Base-by-base conservation (phyloP, 2,329 filamentous ascomycete genomes). In the Ramularia collo-cygni region DNA sequence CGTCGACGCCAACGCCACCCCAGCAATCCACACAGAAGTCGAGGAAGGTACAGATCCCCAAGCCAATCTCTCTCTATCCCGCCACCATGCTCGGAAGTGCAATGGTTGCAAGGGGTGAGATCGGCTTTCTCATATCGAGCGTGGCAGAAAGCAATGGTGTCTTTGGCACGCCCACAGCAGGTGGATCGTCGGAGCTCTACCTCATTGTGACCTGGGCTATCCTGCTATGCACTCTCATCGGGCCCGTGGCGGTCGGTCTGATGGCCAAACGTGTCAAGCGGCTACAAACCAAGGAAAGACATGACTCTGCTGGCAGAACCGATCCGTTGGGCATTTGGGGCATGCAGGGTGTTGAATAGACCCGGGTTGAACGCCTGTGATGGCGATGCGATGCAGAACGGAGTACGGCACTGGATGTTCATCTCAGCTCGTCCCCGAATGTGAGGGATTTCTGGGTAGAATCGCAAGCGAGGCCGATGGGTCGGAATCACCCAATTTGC, bases 41-140 rank as follows among this genome's bases (percentile, higher is more conserved):
- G 43, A 37, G 42, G 40, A 28, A 19, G n/a, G 16, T 16, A 8
- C 13, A 14, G 1, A 37, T 44, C 4, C 54, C 64, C 0, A 76
- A 74, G 34, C 75, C 78, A 0, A 60, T 72, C 3, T 86, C 81
- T 0, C 63, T 85, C 1, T 81, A 86, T 46, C 82, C 83, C 0
- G 72, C 78, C 0, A 68, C 73, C 0, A 77, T 89, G 2, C 63
- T 89, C 0, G 79, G 79, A 0, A 67, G 74, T 13, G 76, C 76
- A 2, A 90, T 90, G 84, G 75, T 83, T 0, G 77, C 84, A 0
- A 71, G 84, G n/a, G 84, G 85, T 1, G 85, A 92, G 57, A 85
- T 90, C 24, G 83, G 84, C 0, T 87, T 87, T 46, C 60, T 90
- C 30, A 85, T 92, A 45, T 79, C 80, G 1, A 77, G 80, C 0